Evolutionary conservation across 1,139 yeast species (phyloP).

Genomic region (Geotrichum carabidarum): DNA sequence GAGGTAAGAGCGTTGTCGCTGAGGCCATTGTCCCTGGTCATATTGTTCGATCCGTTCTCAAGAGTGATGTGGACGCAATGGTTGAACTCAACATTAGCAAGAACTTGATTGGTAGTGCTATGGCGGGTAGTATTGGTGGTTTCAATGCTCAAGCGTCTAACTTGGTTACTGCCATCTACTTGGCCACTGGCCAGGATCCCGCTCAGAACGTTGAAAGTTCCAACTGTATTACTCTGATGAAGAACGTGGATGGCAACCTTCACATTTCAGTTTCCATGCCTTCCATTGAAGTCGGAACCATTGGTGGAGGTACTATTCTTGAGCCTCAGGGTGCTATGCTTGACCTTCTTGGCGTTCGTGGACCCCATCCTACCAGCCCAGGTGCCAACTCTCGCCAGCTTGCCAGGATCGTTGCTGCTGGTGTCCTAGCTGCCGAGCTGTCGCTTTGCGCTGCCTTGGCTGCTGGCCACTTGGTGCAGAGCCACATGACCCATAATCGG

Average conservation of each 20-base stretch:
- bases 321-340: slow-evolving; percentile 97
- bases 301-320: slow-evolving; percentile 97
- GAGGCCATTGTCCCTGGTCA: slow-evolving; percentile 85
- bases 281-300: slow-evolving; percentile 96
- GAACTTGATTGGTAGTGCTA: slow-evolving; percentile 91
- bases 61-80: slow-evolving; percentile 86
- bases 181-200: slow-evolving; percentile 98
- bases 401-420: slow-evolving; percentile 91
- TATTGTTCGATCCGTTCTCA: slow-evolving; percentile 72
- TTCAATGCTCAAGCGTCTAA: slow-evolving; percentile 98
- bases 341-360: slow-evolving; percentile 88
- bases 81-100: slow-evolving; percentile 85
- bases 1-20: slow-evolving; percentile 98
- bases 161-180: slow-evolving; percentile 83
- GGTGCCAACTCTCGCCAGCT: slow-evolving; percentile 93
- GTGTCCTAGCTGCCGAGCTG: slow-evolving; percentile 93
- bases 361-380: slow-evolving; percentile 90
- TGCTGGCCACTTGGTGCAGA: slow-evolving; percentile 96
- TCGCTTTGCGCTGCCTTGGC: slow-evolving; percentile 93
- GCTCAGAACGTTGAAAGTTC: slow-evolving; percentile 97
- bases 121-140: slow-evolving; percentile 98
- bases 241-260: slow-evolving; percentile 74
- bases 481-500: slow-evolving; percentile 96
- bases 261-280: slow-evolving; percentile 97
- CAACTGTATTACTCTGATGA: slow-evolving; percentile 94